phyloP scores from a whole-genome alignment of 257 asterid species.

The Osmanthus fragrans region DNA sequence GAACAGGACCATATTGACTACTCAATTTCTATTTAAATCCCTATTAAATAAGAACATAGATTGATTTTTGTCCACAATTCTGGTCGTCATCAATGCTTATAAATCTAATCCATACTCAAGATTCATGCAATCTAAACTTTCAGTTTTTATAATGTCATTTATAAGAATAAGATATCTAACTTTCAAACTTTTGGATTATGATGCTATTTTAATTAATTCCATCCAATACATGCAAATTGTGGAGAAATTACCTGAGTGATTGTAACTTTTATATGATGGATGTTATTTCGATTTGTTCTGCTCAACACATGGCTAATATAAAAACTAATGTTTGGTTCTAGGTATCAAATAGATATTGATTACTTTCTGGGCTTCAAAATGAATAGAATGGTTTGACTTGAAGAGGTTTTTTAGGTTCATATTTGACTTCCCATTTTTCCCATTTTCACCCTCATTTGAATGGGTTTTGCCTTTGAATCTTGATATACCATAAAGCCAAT shows the following conservation, averaged over 20 bases:
- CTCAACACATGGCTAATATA: not conserved
- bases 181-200: not conserved
- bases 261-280: not conserved
- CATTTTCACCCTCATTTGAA: not conserved
- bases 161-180: not conserved
- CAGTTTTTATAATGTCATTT: not conserved
- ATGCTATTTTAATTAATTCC: not conserved
- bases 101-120: not conserved
- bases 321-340: not conserved
- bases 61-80: not conserved
- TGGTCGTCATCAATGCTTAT: not conserved
- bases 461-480: not conserved
- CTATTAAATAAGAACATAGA: not conserved
- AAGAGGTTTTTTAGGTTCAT: not conserved
- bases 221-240: not conserved
- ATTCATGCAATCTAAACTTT: not conserved
- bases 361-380: not conserved
- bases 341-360: not conserved
- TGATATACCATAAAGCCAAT: not conserved
- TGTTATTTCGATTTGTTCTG: not conserved
- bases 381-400: not conserved
- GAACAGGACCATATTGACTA: not conserved
- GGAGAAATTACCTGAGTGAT: not conserved
- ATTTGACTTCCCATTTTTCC: not conserved
- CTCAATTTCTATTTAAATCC: not conserved